Base-by-base conservation (phyloP, 2,329 filamentous ascomycete species). In the Fusarium kyushuense region DNA sequence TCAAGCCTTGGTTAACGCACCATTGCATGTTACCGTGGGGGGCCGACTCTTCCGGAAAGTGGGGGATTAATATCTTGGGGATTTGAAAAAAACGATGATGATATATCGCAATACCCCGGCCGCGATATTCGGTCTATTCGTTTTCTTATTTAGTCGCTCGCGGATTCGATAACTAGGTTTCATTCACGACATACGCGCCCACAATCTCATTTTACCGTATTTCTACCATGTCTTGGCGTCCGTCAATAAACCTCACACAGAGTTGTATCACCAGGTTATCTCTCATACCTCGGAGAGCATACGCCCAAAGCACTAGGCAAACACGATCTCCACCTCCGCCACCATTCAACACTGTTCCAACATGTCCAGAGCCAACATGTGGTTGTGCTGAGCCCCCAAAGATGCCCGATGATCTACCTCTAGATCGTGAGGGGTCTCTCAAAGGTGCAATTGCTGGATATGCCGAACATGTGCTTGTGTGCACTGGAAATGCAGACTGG, bases 401-500 rank as follows among this genome's bases (percentile, higher is more conserved):
- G 14, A 84, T 91, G 80, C 90, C 90, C 2, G 80, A 84, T 10
- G 89, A 87, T 5, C 83, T 96, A 17, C 87, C 90, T 23, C 94
- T 97, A 54, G 94, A 97, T 75, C 84, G 86, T 72, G 84, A 87
- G 63, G 87, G 87, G 38, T 84, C 86, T 19, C 82, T 97, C 42
- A 90, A 92, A 75, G 92, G 92, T 14, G 90, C 91, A 8, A 94
- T 97, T 80, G 84, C 91, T 3, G 83, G 85, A 2, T 97, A 97
- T 76, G 84, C 89, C 2, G 90, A 96, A 78, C 94, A 97, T 72
- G 86, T 97, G 5, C 79, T 98, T 12, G 84, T 97, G 16, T 94
- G 91, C 65, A 97, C 94, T 0, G 94, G 93, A 6, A 87, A 89
- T 63, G 81, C 85, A 30, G 92, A 97, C 79, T 97, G 94, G 94